Evolutionary conservation across 2,329 filamentous ascomycete genomes (phyloP).

Genomic region (Nigrospora osmanthi): DNA sequence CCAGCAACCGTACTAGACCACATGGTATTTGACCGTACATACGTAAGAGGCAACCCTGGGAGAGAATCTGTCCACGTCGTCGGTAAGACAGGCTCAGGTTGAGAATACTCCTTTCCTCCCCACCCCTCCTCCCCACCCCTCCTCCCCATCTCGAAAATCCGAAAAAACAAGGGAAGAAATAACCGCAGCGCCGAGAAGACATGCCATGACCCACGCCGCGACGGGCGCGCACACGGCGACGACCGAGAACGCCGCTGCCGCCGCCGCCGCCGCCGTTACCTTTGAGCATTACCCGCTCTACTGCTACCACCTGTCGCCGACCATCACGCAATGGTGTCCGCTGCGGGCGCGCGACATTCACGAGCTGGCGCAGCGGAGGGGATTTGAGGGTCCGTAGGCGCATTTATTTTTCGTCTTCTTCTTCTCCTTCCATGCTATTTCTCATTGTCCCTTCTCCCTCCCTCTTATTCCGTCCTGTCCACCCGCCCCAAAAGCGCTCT

Average conservation of each 20-base stretch:
- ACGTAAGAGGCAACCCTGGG: too few relatives aligned
- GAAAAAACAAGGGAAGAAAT: too few relatives aligned
- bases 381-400: constrained; percentile 40
- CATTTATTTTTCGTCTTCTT: too few relatives aligned
- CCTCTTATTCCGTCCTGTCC: too few relatives aligned
- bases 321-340: constrained; percentile 51
- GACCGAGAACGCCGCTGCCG: constrained; percentile 33
- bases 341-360: constrained; percentile 43
- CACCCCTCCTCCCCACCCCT: too few relatives aligned
- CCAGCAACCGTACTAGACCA: too few relatives aligned
- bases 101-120: too few relatives aligned
- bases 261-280: constrained; percentile 7
- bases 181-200: constrained; percentile 1
- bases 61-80: too few relatives aligned
- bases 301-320: constrained; percentile 56
- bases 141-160: too few relatives aligned
- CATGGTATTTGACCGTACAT: too few relatives aligned
- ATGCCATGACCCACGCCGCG: constrained; percentile 38
- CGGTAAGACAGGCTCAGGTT: too few relatives aligned
- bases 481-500: background rate
- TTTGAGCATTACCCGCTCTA: constrained; percentile 47
- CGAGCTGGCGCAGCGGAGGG: constrained; percentile 34
- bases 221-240: background rate
- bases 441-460: background rate
- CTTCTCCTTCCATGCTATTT: too few relatives aligned